Evolutionary conservation across 202 grass and related monocot genomes (phyloP).

Genomic region (Cymbopogon flexuosus): DNA sequence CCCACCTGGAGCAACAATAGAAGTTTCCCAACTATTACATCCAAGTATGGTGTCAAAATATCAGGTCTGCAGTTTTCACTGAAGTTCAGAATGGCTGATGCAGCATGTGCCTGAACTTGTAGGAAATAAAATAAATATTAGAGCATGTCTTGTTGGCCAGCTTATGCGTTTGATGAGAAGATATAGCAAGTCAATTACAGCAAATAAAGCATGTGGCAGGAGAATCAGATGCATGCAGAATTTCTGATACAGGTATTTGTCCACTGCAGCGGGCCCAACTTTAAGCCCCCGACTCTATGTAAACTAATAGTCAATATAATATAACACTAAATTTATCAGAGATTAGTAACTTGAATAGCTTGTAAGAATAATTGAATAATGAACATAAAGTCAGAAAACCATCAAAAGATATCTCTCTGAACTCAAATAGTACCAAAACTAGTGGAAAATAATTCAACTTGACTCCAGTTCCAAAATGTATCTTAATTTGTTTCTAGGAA

Average conservation of each 20-base stretch:
- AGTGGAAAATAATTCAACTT: neutral
- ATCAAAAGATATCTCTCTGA: neutral
- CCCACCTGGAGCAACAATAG: constrained; percentile 67
- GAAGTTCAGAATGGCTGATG: constrained; percentile 73
- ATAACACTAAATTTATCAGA: neutral
- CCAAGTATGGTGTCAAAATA: constrained; percentile 69
- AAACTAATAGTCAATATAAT: neutral
- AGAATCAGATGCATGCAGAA: neutral
- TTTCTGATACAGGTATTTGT: neutral
- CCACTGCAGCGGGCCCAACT: constrained; percentile 13
- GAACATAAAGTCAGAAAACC: neutral
- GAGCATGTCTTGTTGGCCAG: neutral
- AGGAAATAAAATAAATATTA: constrained; percentile 25
- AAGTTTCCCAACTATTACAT: constrained; percentile 65
- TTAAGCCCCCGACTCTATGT: neutral
- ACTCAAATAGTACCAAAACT: neutral
- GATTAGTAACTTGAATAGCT: neutral
- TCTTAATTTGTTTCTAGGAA: neutral
- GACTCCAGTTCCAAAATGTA: neutral
- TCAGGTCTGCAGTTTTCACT: constrained; percentile 71
- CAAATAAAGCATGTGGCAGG: neutral
- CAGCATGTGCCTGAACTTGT: constrained; percentile 62
- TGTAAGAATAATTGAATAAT: neutral
- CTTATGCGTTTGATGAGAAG: constrained; percentile 7
- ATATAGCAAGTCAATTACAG: constrained; percentile 25